Evolutionary conservation across 768 basidiomycete species (phyloP).

Genomic region (Amyloporia xantha): DNA sequence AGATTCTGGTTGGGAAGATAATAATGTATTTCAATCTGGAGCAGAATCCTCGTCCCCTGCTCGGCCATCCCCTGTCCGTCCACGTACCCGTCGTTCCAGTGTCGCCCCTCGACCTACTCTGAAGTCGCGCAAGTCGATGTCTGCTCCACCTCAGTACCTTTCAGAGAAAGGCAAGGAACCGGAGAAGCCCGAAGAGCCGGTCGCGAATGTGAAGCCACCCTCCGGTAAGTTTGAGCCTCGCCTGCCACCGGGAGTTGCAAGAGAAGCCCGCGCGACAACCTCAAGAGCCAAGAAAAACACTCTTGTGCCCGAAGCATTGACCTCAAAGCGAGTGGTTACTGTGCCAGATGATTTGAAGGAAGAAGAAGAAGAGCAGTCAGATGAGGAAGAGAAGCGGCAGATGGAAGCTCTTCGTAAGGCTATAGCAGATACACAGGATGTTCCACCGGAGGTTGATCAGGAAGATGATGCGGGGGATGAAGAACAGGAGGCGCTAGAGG

Average conservation of each 20-base stretch:
- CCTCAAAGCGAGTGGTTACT: neutral
- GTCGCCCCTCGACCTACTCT: slow-evolving; percentile 33
- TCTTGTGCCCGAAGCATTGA: slow-evolving; percentile 1
- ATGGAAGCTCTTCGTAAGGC: slow-evolving; percentile 1
- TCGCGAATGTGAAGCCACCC: slow-evolving; percentile 31
- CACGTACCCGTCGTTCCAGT: slow-evolving; percentile 35
- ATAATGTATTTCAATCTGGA: slow-evolving; percentile 87
- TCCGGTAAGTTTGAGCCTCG: slow-evolving; percentile 54
- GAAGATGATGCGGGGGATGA: slow-evolving; percentile 12
- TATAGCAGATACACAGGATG: slow-evolving; percentile 1
- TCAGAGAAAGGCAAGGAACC: slow-evolving; percentile 11
- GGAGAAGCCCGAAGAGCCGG: slow-evolving; percentile 6
- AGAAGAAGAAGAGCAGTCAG: slow-evolving; percentile 16
- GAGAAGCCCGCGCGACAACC: slow-evolving; percentile 19
- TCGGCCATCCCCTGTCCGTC: slow-evolving; percentile 48
- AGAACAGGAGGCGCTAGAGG: slow-evolving; percentile 6
- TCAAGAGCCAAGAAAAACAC: slow-evolving; percentile 6
- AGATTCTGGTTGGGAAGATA: slow-evolving; percentile 84
- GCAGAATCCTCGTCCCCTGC: slow-evolving; percentile 78
- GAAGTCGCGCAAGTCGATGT: slow-evolving; percentile 61
- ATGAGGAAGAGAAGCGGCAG: slow-evolving; percentile 3
- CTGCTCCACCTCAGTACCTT: slow-evolving; percentile 36
- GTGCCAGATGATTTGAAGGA: slow-evolving; percentile 6
- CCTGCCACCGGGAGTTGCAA: slow-evolving; percentile 33
- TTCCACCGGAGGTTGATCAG: slow-evolving; percentile 8